phyloP scores from a whole-genome alignment of 2,329 filamentous ascomycete genomes.

The Cordyceps tenuipes region DNA sequence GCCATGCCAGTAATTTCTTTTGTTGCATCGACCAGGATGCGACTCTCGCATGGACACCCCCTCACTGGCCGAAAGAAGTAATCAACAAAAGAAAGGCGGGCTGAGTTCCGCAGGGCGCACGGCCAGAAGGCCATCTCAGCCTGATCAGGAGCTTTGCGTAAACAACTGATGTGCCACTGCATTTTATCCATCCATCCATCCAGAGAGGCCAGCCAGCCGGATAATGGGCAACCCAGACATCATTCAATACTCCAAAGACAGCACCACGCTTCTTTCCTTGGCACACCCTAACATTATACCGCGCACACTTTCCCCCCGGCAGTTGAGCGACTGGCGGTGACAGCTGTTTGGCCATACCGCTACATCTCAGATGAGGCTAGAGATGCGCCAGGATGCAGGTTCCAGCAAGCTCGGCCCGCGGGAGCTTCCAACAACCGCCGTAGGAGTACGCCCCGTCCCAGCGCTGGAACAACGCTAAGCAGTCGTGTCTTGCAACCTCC shows the following conservation, averaged over 20 bases:
- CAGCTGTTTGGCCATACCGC: neutral
- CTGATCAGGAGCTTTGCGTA: neutral
- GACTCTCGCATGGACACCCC: neutral
- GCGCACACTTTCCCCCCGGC: neutral
- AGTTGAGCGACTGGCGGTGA: neutral
- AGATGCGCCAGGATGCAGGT: neutral
- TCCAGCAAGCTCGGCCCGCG: neutral
- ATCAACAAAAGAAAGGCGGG: constrained; percentile 1
- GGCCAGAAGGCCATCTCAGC: neutral
- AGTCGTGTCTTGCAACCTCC: neutral
- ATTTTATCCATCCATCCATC: neutral
- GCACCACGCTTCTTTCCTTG: neutral
- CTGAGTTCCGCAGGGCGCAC: neutral
- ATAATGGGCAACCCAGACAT: neutral
- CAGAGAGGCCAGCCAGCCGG: neutral
- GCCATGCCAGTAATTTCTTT: neutral
- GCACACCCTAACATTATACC: neutral
- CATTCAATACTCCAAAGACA: neutral
- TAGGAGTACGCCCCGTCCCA: neutral
- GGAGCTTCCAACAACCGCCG: neutral
- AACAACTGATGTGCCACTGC: neutral
- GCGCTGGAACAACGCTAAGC: neutral
- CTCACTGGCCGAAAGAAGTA: neutral
- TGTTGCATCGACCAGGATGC: neutral
- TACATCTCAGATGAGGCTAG: neutral